Conservation (phyloP, 1,284 basidiomycete genomes). For the Ustilago hordei region DNA sequence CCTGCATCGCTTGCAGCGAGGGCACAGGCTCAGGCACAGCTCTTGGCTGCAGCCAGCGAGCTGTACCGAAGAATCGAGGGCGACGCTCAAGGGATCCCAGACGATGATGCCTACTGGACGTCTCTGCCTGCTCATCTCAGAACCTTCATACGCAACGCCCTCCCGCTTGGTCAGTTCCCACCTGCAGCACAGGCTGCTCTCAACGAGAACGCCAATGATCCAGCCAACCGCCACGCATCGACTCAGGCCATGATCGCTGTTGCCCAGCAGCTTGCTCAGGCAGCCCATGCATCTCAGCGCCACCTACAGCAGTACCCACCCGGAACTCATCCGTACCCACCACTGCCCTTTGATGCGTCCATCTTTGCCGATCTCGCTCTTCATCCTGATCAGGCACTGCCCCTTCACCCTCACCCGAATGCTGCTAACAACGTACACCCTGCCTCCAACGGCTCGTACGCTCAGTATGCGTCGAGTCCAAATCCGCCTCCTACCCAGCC, state of each 20-base stretch:
- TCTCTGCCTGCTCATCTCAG: conserved; percentile 74
- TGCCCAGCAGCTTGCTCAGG: conserved; percentile 68
- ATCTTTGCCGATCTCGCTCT: conserved; percentile 66
- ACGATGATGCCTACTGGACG: conserved; percentile 76
- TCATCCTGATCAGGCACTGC: conserved; percentile 57
- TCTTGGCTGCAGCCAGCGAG: conserved; percentile 66
- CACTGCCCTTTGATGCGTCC: conserved; percentile 64
- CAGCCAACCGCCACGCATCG: conserved; percentile 60
- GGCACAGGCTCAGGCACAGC: conserved; percentile 66
- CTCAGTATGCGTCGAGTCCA: conserved; percentile 51
- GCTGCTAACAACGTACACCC: conserved; percentile 33
- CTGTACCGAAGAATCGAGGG: conserved; percentile 68
- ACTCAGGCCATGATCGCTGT: conserved; percentile 69
- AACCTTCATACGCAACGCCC: conserved; percentile 74
- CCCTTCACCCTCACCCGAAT: conserved; percentile 60
- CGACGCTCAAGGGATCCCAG: conserved; percentile 67
- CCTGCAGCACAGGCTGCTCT: conserved; percentile 51
- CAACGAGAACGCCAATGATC: conserved; percentile 55
- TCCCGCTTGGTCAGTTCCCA: conserved; percentile 71
- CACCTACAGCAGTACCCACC: conserved; percentile 61
- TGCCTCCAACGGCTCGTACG: conserved; percentile 43
- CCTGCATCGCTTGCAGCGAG: conserved; percentile 55
- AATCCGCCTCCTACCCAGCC: conserved; percentile 62
- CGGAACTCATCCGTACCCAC: conserved; percentile 56
- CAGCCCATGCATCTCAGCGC: conserved; percentile 66